Evolutionary conservation across 164 flowering plant species (phyloP).

Genomic region (Protea cynaroides): DNA sequence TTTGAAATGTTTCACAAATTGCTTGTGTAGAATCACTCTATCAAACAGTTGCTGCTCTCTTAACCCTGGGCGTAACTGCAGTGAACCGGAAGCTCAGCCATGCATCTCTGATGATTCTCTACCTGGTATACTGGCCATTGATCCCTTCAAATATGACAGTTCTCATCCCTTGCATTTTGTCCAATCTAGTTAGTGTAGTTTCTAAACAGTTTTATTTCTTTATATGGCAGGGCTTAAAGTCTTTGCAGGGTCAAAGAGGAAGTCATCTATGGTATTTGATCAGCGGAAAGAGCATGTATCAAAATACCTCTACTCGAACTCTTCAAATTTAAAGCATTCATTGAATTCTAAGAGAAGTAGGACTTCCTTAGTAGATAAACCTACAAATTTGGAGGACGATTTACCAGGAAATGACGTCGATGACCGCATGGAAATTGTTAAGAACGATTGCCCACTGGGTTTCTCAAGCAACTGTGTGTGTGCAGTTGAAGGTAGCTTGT

Average conservation of each 20-base stretch:
- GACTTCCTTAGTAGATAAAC: constrained; percentile 4
- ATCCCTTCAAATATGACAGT: background rate
- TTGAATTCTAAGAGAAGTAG: constrained; percentile 34
- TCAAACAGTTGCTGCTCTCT: constrained; percentile 18
- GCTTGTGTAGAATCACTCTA: constrained; percentile 40
- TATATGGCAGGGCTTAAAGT: constrained; percentile 46
- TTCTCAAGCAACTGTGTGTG: constrained; percentile 43
- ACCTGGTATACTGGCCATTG: constrained; percentile 40
- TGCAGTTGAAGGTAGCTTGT: constrained; percentile 66
- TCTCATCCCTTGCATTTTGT: background rate
- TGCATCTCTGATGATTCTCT: constrained; percentile 34
- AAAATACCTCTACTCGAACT: constrained; percentile 4
- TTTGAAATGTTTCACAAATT: too few species aligned
- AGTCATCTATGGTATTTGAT: constrained; percentile 21
- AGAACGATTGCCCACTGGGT: constrained; percentile 21
- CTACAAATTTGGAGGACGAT: constrained; percentile 17
- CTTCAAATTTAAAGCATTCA: constrained; percentile 1
- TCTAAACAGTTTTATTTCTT: background rate
- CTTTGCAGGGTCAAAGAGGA: constrained; percentile 66
- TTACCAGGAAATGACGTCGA: constrained; percentile 10
- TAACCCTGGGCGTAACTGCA: constrained; percentile 31
- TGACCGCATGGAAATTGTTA: constrained; percentile 28
- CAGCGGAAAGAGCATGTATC: constrained; percentile 19
- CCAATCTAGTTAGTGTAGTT: background rate
- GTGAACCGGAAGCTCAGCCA: constrained; percentile 32